These are phyloP conservation scores for Penicillium steckii DNA, from an alignment of 495 filamentous ascomycete species.

Conservation along the genomic window DNA sequence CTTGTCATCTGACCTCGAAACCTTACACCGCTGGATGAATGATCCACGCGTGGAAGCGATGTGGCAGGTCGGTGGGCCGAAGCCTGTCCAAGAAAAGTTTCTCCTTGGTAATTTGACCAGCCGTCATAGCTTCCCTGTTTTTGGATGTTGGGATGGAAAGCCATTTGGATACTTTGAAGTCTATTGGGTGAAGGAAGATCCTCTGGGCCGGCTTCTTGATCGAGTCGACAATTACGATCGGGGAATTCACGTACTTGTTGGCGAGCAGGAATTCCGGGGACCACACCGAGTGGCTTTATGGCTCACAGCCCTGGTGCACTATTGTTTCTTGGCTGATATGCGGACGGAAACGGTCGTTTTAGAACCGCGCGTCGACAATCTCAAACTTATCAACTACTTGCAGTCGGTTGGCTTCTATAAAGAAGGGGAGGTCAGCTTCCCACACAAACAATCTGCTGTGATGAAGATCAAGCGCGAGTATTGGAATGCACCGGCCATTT, in stretches of 20 bases:
- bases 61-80: constrained; percentile 74
- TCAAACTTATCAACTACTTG: constrained; percentile 79
- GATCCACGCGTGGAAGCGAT: constrained; percentile 76
- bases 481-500: constrained; percentile 80
- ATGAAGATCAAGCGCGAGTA: constrained; percentile 78
- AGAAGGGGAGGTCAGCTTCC: constrained; percentile 82
- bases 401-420: constrained; percentile 78
- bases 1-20: constrained; percentile 61
- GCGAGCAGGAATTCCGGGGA: constrained; percentile 90
- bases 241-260: constrained; percentile 83
- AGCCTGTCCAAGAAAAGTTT: constrained; percentile 63
- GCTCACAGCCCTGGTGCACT: constrained; percentile 84
- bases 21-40: constrained; percentile 88
- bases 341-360: constrained; percentile 78
- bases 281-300: constrained; percentile 70
- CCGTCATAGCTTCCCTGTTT: constrained; percentile 81
- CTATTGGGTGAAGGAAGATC: constrained; percentile 97
- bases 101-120: constrained; percentile 61
- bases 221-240: constrained; percentile 78
- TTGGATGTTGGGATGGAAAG: constrained; percentile 91
- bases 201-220: constrained; percentile 63
- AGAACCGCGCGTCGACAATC: constrained; percentile 91
- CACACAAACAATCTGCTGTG: constrained; percentile 89
- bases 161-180: constrained; percentile 98
- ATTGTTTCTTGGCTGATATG: constrained; percentile 74